phyloP scores from a whole-genome alignment of 805 yeast genomes.

The Wickerhamiella australiensis region DNA sequence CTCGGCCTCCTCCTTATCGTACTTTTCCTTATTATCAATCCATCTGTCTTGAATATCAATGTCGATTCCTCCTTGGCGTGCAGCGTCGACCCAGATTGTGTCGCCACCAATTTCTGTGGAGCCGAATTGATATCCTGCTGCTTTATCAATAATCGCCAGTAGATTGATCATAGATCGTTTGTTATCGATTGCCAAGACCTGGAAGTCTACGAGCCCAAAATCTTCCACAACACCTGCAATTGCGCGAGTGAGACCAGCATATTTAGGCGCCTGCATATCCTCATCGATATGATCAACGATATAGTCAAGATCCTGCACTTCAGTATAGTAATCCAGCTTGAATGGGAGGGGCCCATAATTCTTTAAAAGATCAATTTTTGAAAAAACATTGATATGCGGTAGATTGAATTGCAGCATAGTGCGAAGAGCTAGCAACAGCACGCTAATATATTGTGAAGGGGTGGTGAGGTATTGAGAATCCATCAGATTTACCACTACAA shows the following conservation, averaged over 20 bases:
- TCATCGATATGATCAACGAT: constrained; percentile 55
- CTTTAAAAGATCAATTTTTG: constrained; percentile 74
- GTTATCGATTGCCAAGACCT: constrained; percentile 83
- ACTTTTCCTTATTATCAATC: constrained; percentile 71
- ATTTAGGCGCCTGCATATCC: constrained; percentile 53
- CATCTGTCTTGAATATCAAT: constrained; percentile 88
- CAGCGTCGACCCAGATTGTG: constrained; percentile 92
- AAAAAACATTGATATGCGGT: constrained; percentile 86
- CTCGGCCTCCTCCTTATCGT: constrained; percentile 48
- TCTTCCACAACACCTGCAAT: constrained; percentile 79
- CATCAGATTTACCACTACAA: constrained; percentile 63
- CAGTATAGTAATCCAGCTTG: constrained; percentile 74
- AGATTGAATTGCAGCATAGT: constrained; percentile 87
- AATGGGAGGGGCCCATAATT: constrained; percentile 71
- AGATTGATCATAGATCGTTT: constrained; percentile 82
- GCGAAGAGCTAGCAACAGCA: constrained; percentile 65
- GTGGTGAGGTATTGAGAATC: constrained; percentile 73
- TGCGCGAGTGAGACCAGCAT: constrained; percentile 55
- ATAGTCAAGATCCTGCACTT: constrained; percentile 70
- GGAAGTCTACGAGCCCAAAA: constrained; percentile 75
- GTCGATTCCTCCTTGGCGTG: constrained; percentile 58
- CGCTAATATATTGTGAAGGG: constrained; percentile 81
- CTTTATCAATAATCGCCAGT: constrained; percentile 68
- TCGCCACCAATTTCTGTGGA: constrained; percentile 94
- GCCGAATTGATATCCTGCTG: constrained; percentile 90